Conservation (phyloP, 2,329 filamentous ascomycete species). For the Aspergillus luchuensis region DNA sequence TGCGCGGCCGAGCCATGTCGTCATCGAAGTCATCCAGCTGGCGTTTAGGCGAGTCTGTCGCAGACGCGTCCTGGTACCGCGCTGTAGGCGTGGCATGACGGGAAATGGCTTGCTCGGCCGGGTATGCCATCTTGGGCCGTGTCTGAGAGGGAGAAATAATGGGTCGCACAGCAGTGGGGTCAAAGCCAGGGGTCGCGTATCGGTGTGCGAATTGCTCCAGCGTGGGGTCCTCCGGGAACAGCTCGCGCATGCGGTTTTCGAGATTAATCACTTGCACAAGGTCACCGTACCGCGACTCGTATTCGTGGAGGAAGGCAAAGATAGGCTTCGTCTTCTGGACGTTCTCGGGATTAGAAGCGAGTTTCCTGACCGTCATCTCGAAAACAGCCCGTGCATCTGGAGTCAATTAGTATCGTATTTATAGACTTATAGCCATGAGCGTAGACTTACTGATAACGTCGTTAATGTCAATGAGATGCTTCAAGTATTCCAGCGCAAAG, state of each 20-base stretch:
- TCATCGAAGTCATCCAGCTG: constrained; percentile 73
- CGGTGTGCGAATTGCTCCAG: constrained; percentile 75
- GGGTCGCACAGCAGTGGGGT: constrained; percentile 77
- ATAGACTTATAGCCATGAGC: background rate
- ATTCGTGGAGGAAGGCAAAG: constrained; percentile 90
- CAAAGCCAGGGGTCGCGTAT: constrained; percentile 72
- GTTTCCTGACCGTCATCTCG: constrained; percentile 84
- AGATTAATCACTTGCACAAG: constrained; percentile 86
- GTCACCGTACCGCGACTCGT: constrained; percentile 92
- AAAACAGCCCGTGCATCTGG: constrained; percentile 94
- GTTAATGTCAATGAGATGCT: constrained; percentile 87
- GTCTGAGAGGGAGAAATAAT: constrained; percentile 85
- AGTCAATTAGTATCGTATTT: constrained; percentile 16
- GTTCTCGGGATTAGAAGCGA: constrained; percentile 75
- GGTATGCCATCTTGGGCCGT: constrained; percentile 57
- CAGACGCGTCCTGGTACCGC: constrained; percentile 38
- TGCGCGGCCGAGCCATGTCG: constrained; percentile 73
- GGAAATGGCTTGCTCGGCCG: constrained; percentile 27
- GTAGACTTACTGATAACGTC: constrained; percentile 81
- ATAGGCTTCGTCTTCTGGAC: constrained; percentile 77
- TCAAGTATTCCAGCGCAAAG: constrained; percentile 94
- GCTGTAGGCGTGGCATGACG: constrained; percentile 40
- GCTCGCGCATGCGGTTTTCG: constrained; percentile 86
- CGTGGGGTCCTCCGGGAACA: constrained; percentile 86
- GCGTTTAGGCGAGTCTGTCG: constrained; percentile 54